Conservation (phyloP, 768 basidiomycete genomes). For the Serendipita sp. region DNA sequence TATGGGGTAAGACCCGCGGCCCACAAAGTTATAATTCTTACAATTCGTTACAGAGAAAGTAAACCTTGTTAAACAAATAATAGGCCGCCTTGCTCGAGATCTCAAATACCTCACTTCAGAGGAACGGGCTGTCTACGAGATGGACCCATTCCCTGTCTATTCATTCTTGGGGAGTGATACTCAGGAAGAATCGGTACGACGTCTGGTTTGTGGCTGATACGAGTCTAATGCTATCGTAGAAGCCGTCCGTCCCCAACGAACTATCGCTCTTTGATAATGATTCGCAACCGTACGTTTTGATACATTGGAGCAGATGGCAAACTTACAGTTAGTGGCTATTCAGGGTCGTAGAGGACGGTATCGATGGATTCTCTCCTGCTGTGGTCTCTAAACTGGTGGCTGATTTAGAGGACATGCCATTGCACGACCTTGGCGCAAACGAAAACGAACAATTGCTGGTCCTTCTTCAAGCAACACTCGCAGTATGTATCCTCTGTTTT, state of each 20-base stretch:
- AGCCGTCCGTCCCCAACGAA: neutral
- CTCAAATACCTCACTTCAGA: constrained; percentile 21
- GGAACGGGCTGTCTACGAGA: constrained; percentile 19
- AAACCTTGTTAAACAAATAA: constrained; percentile 68
- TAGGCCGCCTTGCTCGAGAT: constrained; percentile 44
- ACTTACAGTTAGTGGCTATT: neutral
- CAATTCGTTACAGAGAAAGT: constrained; percentile 45
- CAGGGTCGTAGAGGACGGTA: constrained; percentile 20
- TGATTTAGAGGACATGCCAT: constrained; percentile 41
- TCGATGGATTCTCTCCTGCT: constrained; percentile 42
- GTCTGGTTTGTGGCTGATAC: neutral
- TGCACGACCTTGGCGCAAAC: constrained; percentile 57
- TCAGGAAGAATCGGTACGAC: neutral
- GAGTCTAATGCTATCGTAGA: neutral
- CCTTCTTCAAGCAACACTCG: constrained; percentile 72
- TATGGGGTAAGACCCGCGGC: constrained; percentile 55
- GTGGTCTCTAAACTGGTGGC: constrained; percentile 47
- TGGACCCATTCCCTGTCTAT: constrained; percentile 41
- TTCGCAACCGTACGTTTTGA: neutral
- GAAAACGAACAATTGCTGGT: constrained; percentile 75
- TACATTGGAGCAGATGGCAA: constrained; percentile 20
- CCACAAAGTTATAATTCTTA: neutral
- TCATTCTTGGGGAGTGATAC: constrained; percentile 33
- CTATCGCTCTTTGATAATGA: neutral
- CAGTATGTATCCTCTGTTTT: constrained; percentile 36